These are phyloP conservation scores for Solanum hybrid DNA, from an alignment of 305 asterid species.

Conservation along the genomic window DNA sequence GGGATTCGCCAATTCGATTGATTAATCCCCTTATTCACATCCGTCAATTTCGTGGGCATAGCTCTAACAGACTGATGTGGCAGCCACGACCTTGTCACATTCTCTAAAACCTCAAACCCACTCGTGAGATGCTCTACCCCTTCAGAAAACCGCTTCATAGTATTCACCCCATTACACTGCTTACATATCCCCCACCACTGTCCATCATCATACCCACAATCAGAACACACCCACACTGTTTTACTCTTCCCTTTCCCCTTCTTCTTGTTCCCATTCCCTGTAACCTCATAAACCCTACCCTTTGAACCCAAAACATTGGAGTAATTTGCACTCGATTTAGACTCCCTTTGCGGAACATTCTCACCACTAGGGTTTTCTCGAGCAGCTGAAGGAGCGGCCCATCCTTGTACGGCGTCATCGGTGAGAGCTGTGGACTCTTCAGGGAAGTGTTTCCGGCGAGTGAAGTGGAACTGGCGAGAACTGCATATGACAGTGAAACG, in stretches of 20 bases:
- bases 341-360: neutral
- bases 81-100: constrained; percentile 50
- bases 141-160: constrained; percentile 49
- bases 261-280: constrained; percentile 26
- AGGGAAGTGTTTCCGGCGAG: constrained; percentile 15
- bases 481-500: constrained; percentile 8
- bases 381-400: constrained; percentile 32
- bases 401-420: constrained; percentile 10
- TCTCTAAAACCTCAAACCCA: constrained; percentile 53
- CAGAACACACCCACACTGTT: constrained; percentile 62
- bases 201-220: constrained; percentile 73
- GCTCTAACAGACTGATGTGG: constrained; percentile 28
- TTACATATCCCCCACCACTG: constrained; percentile 98
- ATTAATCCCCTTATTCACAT: constrained; percentile 46
- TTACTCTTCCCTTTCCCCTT: constrained; percentile 53
- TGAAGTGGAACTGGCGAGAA: constrained; percentile 28
- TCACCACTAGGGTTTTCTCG: neutral
- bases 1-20: constrained; percentile 65
- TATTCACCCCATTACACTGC: constrained; percentile 52
- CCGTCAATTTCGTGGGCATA: constrained; percentile 51
- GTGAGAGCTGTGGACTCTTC: constrained; percentile 21
- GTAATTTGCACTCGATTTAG: constrained; percentile 3
- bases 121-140: constrained; percentile 15
- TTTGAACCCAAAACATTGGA: constrained; percentile 6
- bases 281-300: constrained; percentile 34